Evolutionary conservation across 352 stramenopile genomes (phyloP).

Genomic region (Thalassiosira livingstoniorum): DNA sequence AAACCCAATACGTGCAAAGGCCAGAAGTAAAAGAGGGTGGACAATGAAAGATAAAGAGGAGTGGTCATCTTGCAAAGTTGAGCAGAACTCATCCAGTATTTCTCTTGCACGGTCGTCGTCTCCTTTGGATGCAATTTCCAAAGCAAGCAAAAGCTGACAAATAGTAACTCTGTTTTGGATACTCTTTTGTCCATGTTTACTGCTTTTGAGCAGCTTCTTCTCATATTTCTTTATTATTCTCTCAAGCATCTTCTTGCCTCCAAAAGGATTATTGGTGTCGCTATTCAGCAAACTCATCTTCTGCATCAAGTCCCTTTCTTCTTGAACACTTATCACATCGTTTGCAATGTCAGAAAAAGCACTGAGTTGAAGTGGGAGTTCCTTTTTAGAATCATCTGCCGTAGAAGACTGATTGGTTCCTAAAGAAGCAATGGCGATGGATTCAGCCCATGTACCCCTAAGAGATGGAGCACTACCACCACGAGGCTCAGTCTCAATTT

Average conservation of each 20-base stretch:
- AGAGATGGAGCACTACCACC: conserved; percentile 10
- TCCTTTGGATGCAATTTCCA: conserved; percentile 29
- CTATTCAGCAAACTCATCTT: conserved; percentile 42
- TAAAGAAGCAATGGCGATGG: conserved; percentile 20
- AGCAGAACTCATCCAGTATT: conserved; percentile 30
- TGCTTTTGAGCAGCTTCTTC: conserved; percentile 19
- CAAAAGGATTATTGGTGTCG: conserved; percentile 57
- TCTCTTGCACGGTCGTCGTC: conserved; percentile 31
- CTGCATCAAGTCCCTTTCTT: conserved; percentile 48
- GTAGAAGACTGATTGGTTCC: neutral
- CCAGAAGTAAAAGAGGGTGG: conserved; percentile 43
- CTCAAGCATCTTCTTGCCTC: conserved; percentile 73
- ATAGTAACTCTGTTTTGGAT: conserved; percentile 8
- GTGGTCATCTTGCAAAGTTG: neutral
- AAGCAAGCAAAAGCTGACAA: conserved; percentile 40
- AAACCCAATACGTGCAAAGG: conserved; percentile 39
- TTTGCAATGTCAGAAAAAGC: conserved; percentile 18
- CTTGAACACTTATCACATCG: conserved; percentile 35
- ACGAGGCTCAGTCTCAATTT: neutral
- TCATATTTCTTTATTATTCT: conserved; percentile 25
- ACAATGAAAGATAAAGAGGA: neutral
- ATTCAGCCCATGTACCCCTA: conserved; percentile 29
- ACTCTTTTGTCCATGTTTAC: conserved; percentile 32
- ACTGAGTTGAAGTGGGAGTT: conserved; percentile 7
- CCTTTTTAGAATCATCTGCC: neutral